phyloP scores from a whole-genome alignment of 2,329 filamentous ascomycete genomes.

The Biscogniauxia marginata region DNA sequence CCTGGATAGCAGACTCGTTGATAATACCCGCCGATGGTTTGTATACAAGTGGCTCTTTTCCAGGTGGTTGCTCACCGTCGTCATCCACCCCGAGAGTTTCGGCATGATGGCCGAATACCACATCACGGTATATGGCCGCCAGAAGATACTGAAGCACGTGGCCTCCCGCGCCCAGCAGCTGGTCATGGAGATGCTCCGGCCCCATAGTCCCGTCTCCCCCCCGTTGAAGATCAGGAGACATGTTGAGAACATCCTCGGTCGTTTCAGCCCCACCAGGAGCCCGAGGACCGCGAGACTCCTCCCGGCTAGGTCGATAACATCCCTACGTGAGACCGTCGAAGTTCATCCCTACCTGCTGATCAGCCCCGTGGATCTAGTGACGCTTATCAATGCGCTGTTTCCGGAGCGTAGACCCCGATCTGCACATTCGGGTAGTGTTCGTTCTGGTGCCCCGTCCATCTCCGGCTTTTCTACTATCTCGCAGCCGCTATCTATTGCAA shows the following conservation, averaged over 20 bases:
- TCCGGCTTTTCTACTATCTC: conserved; percentile 68
- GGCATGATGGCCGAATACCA: conserved; percentile 84
- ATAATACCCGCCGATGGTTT: conserved; percentile 77
- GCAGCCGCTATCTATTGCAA: conserved; percentile 63
- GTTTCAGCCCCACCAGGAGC: conserved; percentile 57
- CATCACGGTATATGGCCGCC: conserved; percentile 85
- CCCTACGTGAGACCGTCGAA: conserved; percentile 71
- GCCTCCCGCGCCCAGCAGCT: conserved; percentile 76
- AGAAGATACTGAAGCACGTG: conserved; percentile 77
- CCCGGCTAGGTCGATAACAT: conserved; percentile 70
- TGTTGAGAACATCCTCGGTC: conserved; percentile 68
- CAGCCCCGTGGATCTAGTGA: conserved; percentile 75
- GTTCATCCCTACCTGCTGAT: conserved; percentile 79
- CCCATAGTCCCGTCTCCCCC: conserved; percentile 56
- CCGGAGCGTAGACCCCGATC: conserved; percentile 70
- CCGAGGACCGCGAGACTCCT: conserved; percentile 59
- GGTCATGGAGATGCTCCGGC: conserved; percentile 71
- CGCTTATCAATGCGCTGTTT: conserved; percentile 79
- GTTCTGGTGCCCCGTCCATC: conserved; percentile 65
- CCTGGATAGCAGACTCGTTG: conserved; percentile 68
- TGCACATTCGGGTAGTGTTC: conserved; percentile 58
- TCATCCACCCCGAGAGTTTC: conserved; percentile 84
- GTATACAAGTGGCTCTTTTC: conserved; percentile 92
- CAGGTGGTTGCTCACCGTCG: conserved; percentile 76
- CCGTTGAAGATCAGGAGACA: conserved; percentile 64